Evolutionary conservation across 768 basidiomycete genomes (phyloP).

Genomic region (Fistulinella prunicolor): DNA sequence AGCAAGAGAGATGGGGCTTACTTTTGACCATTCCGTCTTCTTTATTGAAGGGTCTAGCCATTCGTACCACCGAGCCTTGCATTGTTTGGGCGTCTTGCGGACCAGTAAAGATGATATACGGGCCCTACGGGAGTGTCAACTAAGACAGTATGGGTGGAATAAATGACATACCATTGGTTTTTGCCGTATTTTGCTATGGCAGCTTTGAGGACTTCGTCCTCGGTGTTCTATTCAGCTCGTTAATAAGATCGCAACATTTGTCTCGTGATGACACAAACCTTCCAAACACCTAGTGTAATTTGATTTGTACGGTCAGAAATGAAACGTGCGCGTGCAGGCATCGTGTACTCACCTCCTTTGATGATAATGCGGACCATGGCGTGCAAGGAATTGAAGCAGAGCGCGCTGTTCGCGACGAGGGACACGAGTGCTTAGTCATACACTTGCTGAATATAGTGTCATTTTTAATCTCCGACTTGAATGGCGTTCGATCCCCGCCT

Average conservation of each 20-base stretch:
- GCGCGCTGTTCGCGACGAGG: background rate
- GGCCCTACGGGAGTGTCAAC: constrained; percentile 54
- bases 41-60: constrained; percentile 99
- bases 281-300: constrained; percentile 63
- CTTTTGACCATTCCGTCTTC: constrained; percentile 99
- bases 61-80: constrained; percentile 99
- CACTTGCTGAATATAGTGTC: constrained; percentile 3
- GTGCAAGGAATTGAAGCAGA: background rate
- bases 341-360: constrained; percentile 65
- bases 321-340: background rate
- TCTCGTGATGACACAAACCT: constrained; percentile 43
- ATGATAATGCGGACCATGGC: constrained; percentile 87
- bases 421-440: constrained; percentile 7
- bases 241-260: background rate
- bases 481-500: constrained; percentile 6
- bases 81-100: constrained; percentile 98
- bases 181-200: constrained; percentile 98
- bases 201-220: constrained; percentile 98
- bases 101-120: constrained; percentile 97
- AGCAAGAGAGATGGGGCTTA: constrained; percentile 25
- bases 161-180: constrained; percentile 73
- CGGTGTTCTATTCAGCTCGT: constrained; percentile 65
- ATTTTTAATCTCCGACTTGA: constrained; percentile 21
- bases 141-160: background rate
- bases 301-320: constrained; percentile 2